These are phyloP conservation scores for Cryptococcus sp. DNA, from an alignment of 1,284 basidiomycete genomes.

Conservation along the genomic window DNA sequence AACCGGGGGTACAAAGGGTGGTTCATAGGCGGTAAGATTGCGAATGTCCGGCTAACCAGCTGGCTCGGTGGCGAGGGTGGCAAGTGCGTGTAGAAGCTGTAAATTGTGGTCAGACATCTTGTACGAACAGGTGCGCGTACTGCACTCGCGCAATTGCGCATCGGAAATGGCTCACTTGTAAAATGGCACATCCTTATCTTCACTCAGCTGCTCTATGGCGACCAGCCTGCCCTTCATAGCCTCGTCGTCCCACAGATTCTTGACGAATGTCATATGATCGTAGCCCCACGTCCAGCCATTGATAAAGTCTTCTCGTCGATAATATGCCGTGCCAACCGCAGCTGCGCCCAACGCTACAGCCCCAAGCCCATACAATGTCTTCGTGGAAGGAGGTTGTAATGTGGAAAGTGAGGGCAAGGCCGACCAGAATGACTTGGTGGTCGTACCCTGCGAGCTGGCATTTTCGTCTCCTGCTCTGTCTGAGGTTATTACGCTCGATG, in stretches of 20 bases:
- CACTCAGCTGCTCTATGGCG: constrained; percentile 63
- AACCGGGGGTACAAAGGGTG: constrained; percentile 63
- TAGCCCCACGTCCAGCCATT: constrained; percentile 73
- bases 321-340: constrained; percentile 80
- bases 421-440: constrained; percentile 23
- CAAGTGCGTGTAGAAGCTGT: constrained; percentile 74
- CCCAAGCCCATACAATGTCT: constrained; percentile 54
- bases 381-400: constrained; percentile 22
- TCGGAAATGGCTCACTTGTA: constrained; percentile 63
- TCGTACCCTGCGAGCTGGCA: constrained; percentile 23
- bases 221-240: constrained; percentile 66
- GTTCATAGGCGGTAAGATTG: constrained; percentile 66
- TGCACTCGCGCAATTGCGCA: not conserved
- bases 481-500: constrained; percentile 7
- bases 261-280: constrained; percentile 89
- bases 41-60: constrained; percentile 67
- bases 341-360: constrained; percentile 75
- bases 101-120: not conserved
- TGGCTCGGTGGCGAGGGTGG: constrained; percentile 64
- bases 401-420: constrained; percentile 13
- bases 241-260: constrained; percentile 80
- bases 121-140: not conserved
- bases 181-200: constrained; percentile 62
- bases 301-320: constrained; percentile 68
- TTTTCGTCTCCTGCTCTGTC: not conserved